These are phyloP conservation scores for Penicillium decumbens DNA, from an alignment of 2,329 filamentous ascomycete genomes.

Conservation along the genomic window DNA sequence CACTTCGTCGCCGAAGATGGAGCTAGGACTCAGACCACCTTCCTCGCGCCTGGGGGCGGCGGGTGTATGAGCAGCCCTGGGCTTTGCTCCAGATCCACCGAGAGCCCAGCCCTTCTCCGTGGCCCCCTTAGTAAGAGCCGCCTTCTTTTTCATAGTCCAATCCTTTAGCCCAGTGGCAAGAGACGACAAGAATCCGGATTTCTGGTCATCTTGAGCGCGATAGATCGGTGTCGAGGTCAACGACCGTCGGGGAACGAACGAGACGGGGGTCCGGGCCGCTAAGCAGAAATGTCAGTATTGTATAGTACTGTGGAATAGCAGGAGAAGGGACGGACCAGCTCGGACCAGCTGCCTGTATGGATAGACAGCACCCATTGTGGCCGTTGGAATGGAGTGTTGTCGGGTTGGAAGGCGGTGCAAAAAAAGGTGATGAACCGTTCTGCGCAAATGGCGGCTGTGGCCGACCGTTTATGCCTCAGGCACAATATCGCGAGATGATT, in stretches of 20 bases:
- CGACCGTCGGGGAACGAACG: constrained; percentile 36
- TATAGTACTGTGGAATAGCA: not conserved
- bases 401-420: constrained; percentile 21
- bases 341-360: constrained; percentile 38
- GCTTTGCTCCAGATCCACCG: constrained; percentile 26
- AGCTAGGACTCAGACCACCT: constrained; percentile 35
- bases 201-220: constrained; percentile 29
- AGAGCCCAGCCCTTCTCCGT: constrained; percentile 31
- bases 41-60: constrained; percentile 31
- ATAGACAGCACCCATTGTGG: constrained; percentile 37
- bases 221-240: constrained; percentile 31
- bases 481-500: constrained; percentile 18
- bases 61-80: constrained; percentile 27
- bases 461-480: constrained; percentile 15
- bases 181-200: constrained; percentile 28
- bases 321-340: constrained; percentile 28
- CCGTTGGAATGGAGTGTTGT: constrained; percentile 29
- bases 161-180: constrained; percentile 9
- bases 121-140: not conserved
- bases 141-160: not conserved
- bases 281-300: not conserved
- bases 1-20: constrained; percentile 41
- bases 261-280: constrained; percentile 32
- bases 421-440: constrained; percentile 28
- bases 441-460: constrained; percentile 22